Evolutionary conservation across 2,329 filamentous ascomycete genomes (phyloP), one percentile per base, ranked within the genome.

Genomic region (Xylaria sp.): DNA sequence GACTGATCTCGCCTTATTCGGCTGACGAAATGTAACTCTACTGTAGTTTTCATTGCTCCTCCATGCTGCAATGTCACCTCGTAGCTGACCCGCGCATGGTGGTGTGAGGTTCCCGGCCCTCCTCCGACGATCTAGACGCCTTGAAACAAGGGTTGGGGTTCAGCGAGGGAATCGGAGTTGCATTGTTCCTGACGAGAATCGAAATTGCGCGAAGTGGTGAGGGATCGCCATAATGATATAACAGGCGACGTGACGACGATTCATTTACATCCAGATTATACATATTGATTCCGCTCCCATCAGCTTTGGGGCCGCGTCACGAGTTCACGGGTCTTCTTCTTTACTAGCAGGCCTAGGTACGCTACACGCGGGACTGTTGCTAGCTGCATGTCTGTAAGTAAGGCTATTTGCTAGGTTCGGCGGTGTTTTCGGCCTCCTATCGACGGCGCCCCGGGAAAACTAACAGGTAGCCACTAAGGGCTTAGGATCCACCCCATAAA

Each of bases 1-100:
- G 61, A 71, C 61, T 69, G 57, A 60, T 49, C 51, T 68, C 63
- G 68, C 68, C 66, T 53, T 57, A 64, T 60, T 71, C 69, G 69
- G 66, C 38, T 69, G 36, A 51, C 63, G 69, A 71, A 64, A 66
- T 71, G 63, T 42, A 40, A 70, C 62, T 28, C 62, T 38, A 48
- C 28, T 42, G 20, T 40, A 26, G 5, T 56, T 56, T 65, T 65
- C 58, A 65, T 65, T 71, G 56, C 44, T 59, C 33, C 49, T 56
- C 65, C 42, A 62, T 38, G 48, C 63, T 69, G 66, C 69, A 65
- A 65, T 71, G 58, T 31, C 40, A 68, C 69, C 20, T 40, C 62
- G 53, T 44, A 64, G 69, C 69, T 71, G 66, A 63, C 58, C 60
- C 38, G 17, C 13, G 63, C 63, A 67, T 62, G 56, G 38, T 54